A percentile compares a stretch with the other conserved stretches of the same genome.
phyloP scores from a whole-genome alignment of 768 basidiomycete species.

The Inosperma sp. region DNA sequence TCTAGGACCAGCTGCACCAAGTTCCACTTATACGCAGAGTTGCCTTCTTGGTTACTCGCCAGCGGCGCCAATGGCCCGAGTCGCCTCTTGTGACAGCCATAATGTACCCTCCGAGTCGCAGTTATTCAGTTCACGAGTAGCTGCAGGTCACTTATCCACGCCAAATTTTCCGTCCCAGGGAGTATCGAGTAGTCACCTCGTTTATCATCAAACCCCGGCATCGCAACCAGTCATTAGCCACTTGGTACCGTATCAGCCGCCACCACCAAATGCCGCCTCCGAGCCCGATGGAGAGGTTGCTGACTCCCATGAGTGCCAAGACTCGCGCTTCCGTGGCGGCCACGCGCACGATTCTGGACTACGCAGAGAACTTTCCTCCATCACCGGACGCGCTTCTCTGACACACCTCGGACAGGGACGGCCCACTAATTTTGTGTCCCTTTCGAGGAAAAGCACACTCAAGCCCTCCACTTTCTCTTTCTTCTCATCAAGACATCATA shows the following conservation, averaged over 20 bases:
- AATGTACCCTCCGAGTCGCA: not conserved
- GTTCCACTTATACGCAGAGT: slow-evolving; percentile 3
- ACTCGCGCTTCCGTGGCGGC: not conserved
- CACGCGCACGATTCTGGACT: not conserved
- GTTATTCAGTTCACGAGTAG: not conserved
- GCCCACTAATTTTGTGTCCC: not conserved
- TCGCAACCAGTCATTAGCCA: not conserved
- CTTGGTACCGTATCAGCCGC: not conserved
- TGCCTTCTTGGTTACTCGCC: not conserved
- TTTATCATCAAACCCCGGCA: slow-evolving; percentile 1
- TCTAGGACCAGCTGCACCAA: not conserved
- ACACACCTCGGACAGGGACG: not conserved
- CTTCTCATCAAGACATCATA: not conserved
- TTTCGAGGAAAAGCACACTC: not conserved
- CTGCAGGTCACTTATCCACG: not conserved
- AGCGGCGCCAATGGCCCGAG: not conserved
- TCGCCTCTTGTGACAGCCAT: not conserved
- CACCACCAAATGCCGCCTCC: slow-evolving; percentile 1
- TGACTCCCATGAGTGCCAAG: not conserved
- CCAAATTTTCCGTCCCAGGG: not conserved
- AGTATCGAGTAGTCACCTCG: not conserved
- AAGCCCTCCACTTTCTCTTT: not conserved
- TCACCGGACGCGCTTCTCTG: not conserved
- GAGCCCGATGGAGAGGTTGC: not conserved
- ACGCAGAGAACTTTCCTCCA: not conserved